Conservation (phyloP, 352 stramenopile genomes). For the Blastocystis sp. region DNA sequence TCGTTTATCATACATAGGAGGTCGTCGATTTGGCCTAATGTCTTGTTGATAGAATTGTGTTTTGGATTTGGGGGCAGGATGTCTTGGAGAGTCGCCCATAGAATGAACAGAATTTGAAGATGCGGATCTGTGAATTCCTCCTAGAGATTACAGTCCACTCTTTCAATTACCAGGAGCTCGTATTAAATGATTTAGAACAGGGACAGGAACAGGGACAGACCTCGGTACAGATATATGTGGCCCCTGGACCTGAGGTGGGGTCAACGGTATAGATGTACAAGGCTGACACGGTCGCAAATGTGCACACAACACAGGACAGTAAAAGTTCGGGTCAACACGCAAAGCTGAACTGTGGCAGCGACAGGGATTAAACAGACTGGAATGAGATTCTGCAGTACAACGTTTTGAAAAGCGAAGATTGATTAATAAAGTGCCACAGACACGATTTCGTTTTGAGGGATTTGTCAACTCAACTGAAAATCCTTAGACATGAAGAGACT, state of each 20-base stretch:
- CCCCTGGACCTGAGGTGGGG: not conserved
- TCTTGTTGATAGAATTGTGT: not conserved
- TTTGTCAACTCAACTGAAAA: not conserved
- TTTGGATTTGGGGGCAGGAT: not conserved
- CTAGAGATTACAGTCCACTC: not conserved
- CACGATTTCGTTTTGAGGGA: not conserved
- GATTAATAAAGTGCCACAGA: not conserved
- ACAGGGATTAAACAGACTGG: not conserved
- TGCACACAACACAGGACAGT: not conserved
- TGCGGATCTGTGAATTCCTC: not conserved
- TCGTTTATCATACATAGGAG: slow-evolving; percentile 2
- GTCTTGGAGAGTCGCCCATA: no score
- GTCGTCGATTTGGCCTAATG: not conserved
- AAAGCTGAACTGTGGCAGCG: not conserved
- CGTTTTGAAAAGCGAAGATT: not conserved
- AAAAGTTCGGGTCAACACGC: not conserved
- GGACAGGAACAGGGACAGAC: not conserved
- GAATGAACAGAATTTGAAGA: not conserved
- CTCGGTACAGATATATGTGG: not conserved
- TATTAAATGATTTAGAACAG: no score
- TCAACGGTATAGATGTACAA: not conserved
- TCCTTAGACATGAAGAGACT: not conserved
- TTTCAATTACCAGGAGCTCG: not conserved
- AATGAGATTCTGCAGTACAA: not conserved
- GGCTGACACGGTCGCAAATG: not conserved